Evolutionary conservation across 257 asterid species (phyloP).

Genomic region (Lycium barbarum): DNA sequence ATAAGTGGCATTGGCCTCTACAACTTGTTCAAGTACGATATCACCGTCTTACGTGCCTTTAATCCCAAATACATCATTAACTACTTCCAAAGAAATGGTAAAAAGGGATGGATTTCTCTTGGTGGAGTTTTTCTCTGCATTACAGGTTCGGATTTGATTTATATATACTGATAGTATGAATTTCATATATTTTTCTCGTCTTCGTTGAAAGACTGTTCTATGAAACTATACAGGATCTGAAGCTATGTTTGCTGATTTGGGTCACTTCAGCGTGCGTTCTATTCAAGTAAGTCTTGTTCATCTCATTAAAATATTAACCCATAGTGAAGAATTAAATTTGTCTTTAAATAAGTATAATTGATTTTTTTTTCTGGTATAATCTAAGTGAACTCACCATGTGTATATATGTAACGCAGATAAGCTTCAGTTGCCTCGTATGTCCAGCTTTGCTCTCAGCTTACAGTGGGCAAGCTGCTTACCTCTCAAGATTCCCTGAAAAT

Average conservation of each 20-base stretch:
- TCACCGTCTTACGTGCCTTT: conserved; percentile 50
- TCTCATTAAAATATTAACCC: background rate
- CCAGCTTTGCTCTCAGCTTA: conserved; percentile 61
- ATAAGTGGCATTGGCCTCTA: conserved; percentile 56
- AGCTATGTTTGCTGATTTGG: conserved; percentile 90
- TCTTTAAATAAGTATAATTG: too few relatives aligned
- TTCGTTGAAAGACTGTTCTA: background rate
- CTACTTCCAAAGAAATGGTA: conserved; percentile 56
- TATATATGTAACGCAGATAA: conserved; percentile 46
- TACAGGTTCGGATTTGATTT: conserved; percentile 46
- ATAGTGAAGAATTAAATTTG: background rate
- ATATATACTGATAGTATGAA: background rate
- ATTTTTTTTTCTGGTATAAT: background rate
- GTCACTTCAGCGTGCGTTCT: conserved; percentile 68
- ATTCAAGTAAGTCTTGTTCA: conserved; percentile 53
- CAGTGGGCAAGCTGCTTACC: conserved; percentile 77
- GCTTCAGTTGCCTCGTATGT: conserved; percentile 61
- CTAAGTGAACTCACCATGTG: background rate
- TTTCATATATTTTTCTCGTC: background rate
- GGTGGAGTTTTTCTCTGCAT: conserved; percentile 64
- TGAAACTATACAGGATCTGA: conserved; percentile 56
- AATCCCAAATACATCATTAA: conserved; percentile 54
- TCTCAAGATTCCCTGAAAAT: conserved; percentile 52
- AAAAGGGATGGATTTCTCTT: conserved; percentile 63
- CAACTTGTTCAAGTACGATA: conserved; percentile 62